Evolutionary conservation across 2,329 filamentous ascomycete genomes (phyloP).

Genomic region (Clarireedia monteithiana): DNA sequence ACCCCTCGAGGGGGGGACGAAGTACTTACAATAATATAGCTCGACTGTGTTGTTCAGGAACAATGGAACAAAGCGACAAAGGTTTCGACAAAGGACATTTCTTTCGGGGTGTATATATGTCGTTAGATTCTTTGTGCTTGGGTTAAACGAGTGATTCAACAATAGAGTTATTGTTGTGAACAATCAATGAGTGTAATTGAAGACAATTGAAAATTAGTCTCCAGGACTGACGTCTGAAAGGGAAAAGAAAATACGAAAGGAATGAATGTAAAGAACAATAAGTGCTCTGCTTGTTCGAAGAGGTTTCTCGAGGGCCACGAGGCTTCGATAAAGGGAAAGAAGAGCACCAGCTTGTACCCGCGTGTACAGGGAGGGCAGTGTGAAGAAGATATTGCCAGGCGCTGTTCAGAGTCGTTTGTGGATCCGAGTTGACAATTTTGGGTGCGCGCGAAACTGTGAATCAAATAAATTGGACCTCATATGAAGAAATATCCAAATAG

Average conservation of each 20-base stretch:
- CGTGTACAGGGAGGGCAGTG: too few species aligned
- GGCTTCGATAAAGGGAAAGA: too few species aligned
- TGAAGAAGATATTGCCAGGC: too few species aligned
- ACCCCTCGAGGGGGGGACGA: neutral
- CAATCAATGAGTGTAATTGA: neutral
- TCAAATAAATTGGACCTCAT: neutral
- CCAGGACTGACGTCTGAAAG: neutral
- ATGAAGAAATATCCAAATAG: neutral
- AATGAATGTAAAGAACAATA: neutral
- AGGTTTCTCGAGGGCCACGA: too few species aligned
- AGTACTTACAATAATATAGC: conserved; percentile 1
- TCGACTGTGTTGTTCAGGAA: neutral
- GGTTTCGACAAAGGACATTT: neutral
- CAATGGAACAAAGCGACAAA: neutral
- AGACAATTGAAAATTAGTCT: neutral
- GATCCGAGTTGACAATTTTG: neutral
- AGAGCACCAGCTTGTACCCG: too few species aligned
- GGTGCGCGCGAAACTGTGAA: neutral
- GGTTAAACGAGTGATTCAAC: conserved; percentile 4
- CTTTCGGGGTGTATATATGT: neutral
- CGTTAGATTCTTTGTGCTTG: neutral
- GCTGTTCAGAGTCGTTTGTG: too few species aligned
- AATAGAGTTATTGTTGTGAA: neutral
- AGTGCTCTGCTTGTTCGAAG: neutral
- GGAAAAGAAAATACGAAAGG: neutral